Evolutionary conservation across 352 stramenopile species (phyloP).

Genomic region (Globisporangium paroecandrum): DNA sequence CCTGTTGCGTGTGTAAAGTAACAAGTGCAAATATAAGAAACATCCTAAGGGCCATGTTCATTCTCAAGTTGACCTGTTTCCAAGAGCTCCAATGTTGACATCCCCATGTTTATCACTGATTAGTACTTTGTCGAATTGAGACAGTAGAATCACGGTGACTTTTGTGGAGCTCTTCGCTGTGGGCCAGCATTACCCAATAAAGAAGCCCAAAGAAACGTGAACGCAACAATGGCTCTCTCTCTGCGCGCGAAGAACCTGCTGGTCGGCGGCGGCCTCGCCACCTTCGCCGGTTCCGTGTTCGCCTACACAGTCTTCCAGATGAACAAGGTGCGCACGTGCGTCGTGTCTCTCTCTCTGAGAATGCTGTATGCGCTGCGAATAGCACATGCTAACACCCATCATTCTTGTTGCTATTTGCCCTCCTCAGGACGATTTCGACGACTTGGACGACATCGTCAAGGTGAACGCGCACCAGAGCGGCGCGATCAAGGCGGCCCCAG

Average conservation of each 20-base stretch:
- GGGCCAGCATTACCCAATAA: not conserved
- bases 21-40: not conserved
- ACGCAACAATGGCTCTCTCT: constrained; percentile 50
- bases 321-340: constrained; percentile 47
- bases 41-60: not conserved
- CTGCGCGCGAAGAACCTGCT: constrained; percentile 76
- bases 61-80: not conserved
- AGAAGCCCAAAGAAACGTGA: constrained; percentile 17
- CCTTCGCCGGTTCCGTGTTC: constrained; percentile 66
- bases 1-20: not conserved
- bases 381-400: not conserved
- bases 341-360: not conserved
- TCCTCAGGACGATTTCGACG: constrained; percentile 75
- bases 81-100: not conserved
- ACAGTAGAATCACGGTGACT: not conserved
- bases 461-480: constrained; percentile 80
- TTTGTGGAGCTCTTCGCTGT: not conserved
- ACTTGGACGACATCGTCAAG: constrained; percentile 69
- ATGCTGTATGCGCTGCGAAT: not conserved
- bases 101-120: not conserved
- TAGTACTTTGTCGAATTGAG: constrained; percentile 6
- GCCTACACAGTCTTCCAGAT: constrained; percentile 79
- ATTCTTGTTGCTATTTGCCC: not conserved
- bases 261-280: constrained; percentile 55
- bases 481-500: constrained; percentile 53